These are phyloP conservation scores for Phytophthora agathidicida DNA, from an alignment of 352 stramenopile species.

Conservation along the genomic window DNA sequence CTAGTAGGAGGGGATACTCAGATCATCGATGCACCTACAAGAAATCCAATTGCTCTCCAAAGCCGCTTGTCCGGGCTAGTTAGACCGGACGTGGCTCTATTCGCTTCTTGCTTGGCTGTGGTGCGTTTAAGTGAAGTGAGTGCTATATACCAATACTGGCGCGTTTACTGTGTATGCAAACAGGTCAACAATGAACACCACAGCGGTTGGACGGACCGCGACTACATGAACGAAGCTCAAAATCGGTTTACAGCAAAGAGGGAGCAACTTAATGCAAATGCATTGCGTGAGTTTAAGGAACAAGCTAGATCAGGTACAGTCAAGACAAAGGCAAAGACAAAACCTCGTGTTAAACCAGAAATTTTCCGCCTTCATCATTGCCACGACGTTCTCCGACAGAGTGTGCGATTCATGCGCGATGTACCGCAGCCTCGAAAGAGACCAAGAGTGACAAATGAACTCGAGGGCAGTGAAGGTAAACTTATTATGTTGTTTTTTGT, in stretches of 20 bases:
- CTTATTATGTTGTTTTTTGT: not conserved
- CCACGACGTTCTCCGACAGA: not conserved
- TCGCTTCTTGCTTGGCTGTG: no score
- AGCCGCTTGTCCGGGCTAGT: no score
- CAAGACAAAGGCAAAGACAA: not conserved
- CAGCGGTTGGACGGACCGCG: not conserved
- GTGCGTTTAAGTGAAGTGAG: no score
- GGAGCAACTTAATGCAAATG: not conserved
- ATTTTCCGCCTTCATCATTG: not conserved
- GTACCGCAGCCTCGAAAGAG: not conserved
- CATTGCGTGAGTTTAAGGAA: not conserved
- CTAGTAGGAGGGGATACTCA: no score
- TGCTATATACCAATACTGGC: no score
- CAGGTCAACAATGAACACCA: not conserved
- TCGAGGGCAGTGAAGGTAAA: no score
- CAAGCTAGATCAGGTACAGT: not conserved
- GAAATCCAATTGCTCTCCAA: no score
- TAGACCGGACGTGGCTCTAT: no score
- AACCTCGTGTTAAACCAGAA: not conserved
- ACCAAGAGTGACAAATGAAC: not conserved
- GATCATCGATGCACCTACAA: no score
- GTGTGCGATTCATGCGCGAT: not conserved
- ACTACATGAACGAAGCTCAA: not conserved
- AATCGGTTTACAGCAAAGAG: conserved; percentile 3
- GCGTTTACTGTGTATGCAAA: no score